Evolutionary conservation across 2,329 filamentous ascomycete species (phyloP).

Genomic region (Knoxdaviesia capensis): DNA sequence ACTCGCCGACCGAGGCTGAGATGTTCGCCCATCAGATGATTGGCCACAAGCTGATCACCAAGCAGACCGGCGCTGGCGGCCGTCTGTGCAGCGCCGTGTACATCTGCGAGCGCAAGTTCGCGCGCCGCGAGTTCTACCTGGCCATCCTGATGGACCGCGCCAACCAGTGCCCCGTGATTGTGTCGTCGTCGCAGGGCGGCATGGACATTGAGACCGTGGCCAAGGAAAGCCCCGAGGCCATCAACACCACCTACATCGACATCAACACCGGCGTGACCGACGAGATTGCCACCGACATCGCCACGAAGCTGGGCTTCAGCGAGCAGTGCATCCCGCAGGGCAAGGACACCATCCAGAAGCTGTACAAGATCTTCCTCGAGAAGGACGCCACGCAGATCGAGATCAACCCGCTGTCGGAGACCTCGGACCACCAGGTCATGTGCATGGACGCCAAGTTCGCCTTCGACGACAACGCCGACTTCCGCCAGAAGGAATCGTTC

Average conservation of each 20-base stretch:
- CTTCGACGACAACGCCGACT: constrained; percentile 98
- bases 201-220: constrained; percentile 99
- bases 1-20: constrained; percentile 88
- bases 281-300: constrained; percentile 78
- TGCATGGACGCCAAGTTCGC: constrained; percentile 99
- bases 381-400: constrained; percentile 98
- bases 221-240: constrained; percentile 92
- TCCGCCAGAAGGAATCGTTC: constrained; percentile 94
- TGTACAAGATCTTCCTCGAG: constrained; percentile 97
- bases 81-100: constrained; percentile 94
- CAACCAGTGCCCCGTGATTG: constrained; percentile 81
- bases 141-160: constrained; percentile 95
- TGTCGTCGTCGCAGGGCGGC: constrained; percentile 93
- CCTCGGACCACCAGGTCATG: constrained; percentile 90
- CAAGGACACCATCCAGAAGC: constrained; percentile 92
- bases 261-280: constrained; percentile 92
- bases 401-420: constrained; percentile 98
- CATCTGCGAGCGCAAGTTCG: constrained; percentile 99
- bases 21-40: constrained; percentile 99
- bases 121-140: constrained; percentile 96
- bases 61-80: constrained; percentile 88
- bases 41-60: constrained; percentile 97
- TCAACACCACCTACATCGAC: constrained; percentile 82
- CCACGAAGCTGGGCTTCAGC: constrained; percentile 85
- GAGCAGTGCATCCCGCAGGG: constrained; percentile 94